Base-by-base conservation (phyloP, 768 basidiomycete genomes). In the Mycena vulgaris region DNA sequence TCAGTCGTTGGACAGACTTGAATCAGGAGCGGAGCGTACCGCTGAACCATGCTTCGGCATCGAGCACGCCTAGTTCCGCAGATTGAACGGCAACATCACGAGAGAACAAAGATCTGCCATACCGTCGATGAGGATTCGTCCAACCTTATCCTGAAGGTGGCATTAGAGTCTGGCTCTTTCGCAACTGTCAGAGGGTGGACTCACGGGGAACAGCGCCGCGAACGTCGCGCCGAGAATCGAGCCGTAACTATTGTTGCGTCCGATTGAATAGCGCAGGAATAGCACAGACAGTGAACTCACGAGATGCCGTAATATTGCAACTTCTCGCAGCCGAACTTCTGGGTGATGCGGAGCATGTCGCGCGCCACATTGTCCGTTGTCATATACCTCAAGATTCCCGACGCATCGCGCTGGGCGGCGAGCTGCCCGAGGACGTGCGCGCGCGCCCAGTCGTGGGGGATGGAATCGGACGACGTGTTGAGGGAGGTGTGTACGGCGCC, bases 301-400 rank as follows among this genome's bases (percentile, higher is more conserved):
- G 78, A 79, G 52, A 77, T 68, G 35, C 80, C 80, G 71, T 76
- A 80, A 55, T 80, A 80, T 35, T 77, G 63, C 21, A 83, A 48
- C 64, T 82, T 84, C 42, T 80, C 76, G 33, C 62, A 72, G 5
- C 79, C 80, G 61, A 81, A 74, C 4, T 79, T 80, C 40, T 79
- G 59, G 2, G 78, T 75, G 53, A 85, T 84, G 8, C 60, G 59
- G 28, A 84, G 63, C 83, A 85, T 85, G 65, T 85, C 84, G 2
- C 78, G 75, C 13, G 83, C 84, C 11, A 80, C 81, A 53, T 82
- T 78, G 33, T 84, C 83, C 8, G 84, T 84, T 49, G 79, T 83
- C 19, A 84, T 78, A 56, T 80, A 79, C 13, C 66, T 63, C 39
- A 82, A 61, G 33, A 75, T 66, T 1, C 35, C 75, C 5, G 78